Evolutionary conservation across 1,284 basidiomycete species (phyloP).

Genomic region (Pseudozyma flocculosa): DNA sequence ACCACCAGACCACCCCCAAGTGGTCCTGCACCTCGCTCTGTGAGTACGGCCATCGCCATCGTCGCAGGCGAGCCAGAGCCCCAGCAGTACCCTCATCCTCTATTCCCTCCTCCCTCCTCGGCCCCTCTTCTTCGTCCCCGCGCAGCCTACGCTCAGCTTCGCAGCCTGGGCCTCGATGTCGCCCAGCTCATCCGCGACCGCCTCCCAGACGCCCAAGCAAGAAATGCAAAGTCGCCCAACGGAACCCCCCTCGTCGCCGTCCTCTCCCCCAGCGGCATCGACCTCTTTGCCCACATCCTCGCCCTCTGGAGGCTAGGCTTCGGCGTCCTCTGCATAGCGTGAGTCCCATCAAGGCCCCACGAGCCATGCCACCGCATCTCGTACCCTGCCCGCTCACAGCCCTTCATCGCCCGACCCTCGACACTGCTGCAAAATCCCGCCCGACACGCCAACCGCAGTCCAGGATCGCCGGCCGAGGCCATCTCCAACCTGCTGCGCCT

Average conservation of each 20-base stretch:
- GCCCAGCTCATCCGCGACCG: conserved; percentile 8
- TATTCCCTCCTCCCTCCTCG: neutral
- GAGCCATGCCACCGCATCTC: neutral
- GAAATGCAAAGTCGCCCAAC: conserved; percentile 10
- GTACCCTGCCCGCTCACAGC: too few species aligned
- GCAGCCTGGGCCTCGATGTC: conserved; percentile 1
- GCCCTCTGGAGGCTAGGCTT: conserved; percentile 58
- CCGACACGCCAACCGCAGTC: neutral
- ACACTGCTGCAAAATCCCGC: neutral
- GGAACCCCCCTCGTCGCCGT: conserved; percentile 51
- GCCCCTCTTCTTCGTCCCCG: neutral
- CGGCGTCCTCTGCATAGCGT: conserved; percentile 59
- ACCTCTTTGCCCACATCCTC: conserved; percentile 58
- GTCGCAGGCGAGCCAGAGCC: too few species aligned
- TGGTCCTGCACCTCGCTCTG: conserved; percentile 49
- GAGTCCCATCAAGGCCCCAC: conserved; percentile 32
- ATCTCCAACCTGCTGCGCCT: conserved; percentile 64
- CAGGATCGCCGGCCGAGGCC: conserved; percentile 63
- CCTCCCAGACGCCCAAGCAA: neutral
- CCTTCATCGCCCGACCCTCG: too few species aligned
- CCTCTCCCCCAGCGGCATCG: conserved; percentile 58
- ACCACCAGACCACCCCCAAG: conserved; percentile 7
- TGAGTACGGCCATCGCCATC: too few species aligned
- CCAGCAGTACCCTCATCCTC: too few species aligned
- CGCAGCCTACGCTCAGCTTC: conserved; percentile 12